These are phyloP conservation scores for Eleusine coracana DNA, from an alignment of 176 grass and related monocot genomes.

Conservation along the genomic window DNA sequence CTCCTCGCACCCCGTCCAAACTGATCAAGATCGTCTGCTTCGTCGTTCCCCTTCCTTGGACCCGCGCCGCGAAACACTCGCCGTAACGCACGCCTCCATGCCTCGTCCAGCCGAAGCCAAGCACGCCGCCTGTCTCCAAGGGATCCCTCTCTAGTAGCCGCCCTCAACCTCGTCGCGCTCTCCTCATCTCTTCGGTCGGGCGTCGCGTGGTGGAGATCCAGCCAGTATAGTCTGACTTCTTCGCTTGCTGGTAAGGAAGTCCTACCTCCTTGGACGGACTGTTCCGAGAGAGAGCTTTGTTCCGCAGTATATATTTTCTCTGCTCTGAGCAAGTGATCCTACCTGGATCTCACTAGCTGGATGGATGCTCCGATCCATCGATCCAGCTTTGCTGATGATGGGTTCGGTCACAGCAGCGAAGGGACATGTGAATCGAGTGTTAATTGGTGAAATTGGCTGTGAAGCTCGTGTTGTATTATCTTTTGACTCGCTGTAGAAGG, in stretches of 20 bases:
- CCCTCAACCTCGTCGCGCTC: neutral
- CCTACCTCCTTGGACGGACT: neutral
- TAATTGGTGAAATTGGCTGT: neutral
- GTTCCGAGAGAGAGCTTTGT: neutral
- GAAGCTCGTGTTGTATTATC: slow-evolving; percentile 30
- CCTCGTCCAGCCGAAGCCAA: neutral
- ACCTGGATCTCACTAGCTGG: neutral
- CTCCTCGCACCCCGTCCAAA: neutral
- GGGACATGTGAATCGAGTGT: neutral
- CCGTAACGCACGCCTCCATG: slow-evolving; percentile 31
- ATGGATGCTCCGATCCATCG: neutral
- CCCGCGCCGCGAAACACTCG: slow-evolving; percentile 8
- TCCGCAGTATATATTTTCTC: neutral
- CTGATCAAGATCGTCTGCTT: neutral
- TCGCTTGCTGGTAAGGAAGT: slow-evolving; percentile 25
- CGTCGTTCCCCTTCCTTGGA: neutral
- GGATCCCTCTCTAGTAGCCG: neutral
- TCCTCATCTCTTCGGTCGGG: neutral
- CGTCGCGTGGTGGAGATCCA: neutral
- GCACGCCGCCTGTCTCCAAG: neutral
- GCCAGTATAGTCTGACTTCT: neutral
- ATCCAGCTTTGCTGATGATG: neutral
- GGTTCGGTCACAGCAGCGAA: neutral
- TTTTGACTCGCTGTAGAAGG: slow-evolving; percentile 20
- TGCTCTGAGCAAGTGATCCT: neutral